phyloP scores from a whole-genome alignment of 257 asterid genomes.

The Handroanthus guayacan region DNA sequence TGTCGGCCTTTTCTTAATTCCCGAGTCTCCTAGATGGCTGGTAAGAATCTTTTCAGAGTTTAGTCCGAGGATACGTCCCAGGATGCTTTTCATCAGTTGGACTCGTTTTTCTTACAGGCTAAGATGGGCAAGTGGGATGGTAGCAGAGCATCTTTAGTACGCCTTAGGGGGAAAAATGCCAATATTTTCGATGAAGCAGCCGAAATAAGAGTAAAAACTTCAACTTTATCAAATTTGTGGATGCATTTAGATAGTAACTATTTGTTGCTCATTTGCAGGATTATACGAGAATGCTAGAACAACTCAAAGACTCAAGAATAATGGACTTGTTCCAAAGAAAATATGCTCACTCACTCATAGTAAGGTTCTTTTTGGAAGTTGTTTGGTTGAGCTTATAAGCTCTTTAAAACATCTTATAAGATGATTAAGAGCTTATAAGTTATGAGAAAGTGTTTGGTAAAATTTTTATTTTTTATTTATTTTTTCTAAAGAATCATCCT shows the following conservation, averaged over 20 bases:
- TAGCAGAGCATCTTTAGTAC: constrained; percentile 65
- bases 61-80: neutral
- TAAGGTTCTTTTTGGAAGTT: constrained; percentile 39
- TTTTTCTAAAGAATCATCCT: neutral
- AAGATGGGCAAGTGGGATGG: constrained; percentile 67
- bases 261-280: constrained; percentile 52
- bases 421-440: no score
- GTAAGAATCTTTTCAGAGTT: constrained; percentile 44
- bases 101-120: constrained; percentile 56
- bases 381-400: neutral
- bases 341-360: constrained; percentile 78
- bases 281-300: constrained; percentile 62
- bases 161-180: constrained; percentile 66
- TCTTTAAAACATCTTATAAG: no score
- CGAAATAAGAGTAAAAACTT: constrained; percentile 65
- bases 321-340: constrained; percentile 76
- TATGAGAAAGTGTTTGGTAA: no score
- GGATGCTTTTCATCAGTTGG: constrained; percentile 15
- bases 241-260: neutral
- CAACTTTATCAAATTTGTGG: constrained; percentile 13
- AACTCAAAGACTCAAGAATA: constrained; percentile 56
- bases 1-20: constrained; percentile 69
- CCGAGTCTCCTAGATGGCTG: constrained; percentile 98
- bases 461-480: no score
- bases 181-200: constrained; percentile 68